Evolutionary conservation across 2,329 filamentous ascomycete species (phyloP), one percentile per base, ranked within the genome.

Genomic region (Fusarium nematophilum): DNA sequence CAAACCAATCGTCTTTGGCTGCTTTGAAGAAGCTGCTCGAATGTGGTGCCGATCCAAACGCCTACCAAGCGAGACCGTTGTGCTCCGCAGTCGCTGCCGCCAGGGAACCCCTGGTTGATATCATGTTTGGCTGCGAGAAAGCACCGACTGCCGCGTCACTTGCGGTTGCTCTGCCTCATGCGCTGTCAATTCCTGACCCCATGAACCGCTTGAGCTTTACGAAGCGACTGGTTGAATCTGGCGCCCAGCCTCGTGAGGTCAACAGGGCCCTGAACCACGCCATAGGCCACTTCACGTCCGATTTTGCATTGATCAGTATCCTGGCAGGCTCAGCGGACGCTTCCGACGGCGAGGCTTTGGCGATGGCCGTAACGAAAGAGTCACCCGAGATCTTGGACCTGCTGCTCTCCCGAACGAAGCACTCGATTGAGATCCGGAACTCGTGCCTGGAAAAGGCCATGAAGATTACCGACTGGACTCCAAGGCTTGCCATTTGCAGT

Each of bases 21-120:
- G 77, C 81, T 1, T 53, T 86, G 27, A 76, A 78, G 49, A 71
- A 76, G 1, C 75, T 87, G 0, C 66, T 88, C 2, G 74, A 77
- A 2, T 75, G 79, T 1, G 83, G 83, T 1, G 85, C 84, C 3
- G 80, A 86, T 39, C 74, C 85, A n/a, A 86, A 87, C 58, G 75
- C 77, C 1, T 76, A 79, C 52, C 80, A 84, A 21, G 83, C 79
- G 0, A 78, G 80, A 2, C 78, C 84, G 0, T 69, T 88, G 1
- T 81, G 81, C 46, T 74, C 75, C 47, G 83, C 83, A 5, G 78
- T 87, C 3, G 77, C 77, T 14, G 77, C 76, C 1, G 77, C 78
- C 11, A 76, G 81, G 37, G 69, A 73, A 1, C 74, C 75, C 5
- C 69, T 86, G 7, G 77, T 80, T 9, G 82, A 85, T 34, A 67